Evolutionary conservation across 2,329 filamentous ascomycete genomes (phyloP).

Genomic region (Fusarium floridanum): DNA sequence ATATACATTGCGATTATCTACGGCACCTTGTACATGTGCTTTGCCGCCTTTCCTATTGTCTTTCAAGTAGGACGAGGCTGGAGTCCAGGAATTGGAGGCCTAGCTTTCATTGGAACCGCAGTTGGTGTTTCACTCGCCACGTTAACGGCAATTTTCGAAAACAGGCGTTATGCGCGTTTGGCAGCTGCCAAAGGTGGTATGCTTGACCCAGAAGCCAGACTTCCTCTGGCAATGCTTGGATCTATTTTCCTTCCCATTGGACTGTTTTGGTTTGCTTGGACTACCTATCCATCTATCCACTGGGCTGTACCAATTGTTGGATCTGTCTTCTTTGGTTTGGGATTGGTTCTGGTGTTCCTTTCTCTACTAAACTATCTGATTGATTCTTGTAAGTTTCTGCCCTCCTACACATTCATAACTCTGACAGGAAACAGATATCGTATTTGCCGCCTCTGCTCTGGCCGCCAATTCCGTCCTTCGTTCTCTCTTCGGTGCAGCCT

Average conservation of each 20-base stretch:
- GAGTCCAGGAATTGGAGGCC: conserved; percentile 18
- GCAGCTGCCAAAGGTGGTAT: not conserved
- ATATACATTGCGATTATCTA: conserved; percentile 73
- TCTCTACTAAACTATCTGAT: conserved; percentile 21
- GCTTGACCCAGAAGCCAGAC: conserved; percentile 6
- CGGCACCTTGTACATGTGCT: conserved; percentile 32
- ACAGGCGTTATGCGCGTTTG: conserved; percentile 3
- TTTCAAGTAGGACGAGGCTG: conserved; percentile 25
- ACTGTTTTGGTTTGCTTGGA: conserved; percentile 31
- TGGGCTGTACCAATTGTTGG: conserved; percentile 21
- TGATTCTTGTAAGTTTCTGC: conserved; percentile 3
- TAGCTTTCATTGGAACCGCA: conserved; percentile 12
- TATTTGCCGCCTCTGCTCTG: not conserved
- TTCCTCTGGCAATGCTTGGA: conserved; percentile 14
- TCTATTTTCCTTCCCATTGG: conserved; percentile 16
- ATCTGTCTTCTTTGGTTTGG: conserved; percentile 9
- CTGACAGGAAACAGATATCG: not conserved
- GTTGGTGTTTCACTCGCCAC: conserved; percentile 9
- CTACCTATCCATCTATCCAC: not conserved
- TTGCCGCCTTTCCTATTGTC: conserved; percentile 26
- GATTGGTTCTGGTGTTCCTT: conserved; percentile 24
- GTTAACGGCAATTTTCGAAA: not conserved
- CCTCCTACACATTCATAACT: no score
- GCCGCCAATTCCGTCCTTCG: not conserved
- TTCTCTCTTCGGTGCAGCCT: not conserved